These are phyloP conservation scores for Exserohilum turcica DNA, from an alignment of 2,329 filamentous ascomycete species.

Conservation along the genomic window DNA sequence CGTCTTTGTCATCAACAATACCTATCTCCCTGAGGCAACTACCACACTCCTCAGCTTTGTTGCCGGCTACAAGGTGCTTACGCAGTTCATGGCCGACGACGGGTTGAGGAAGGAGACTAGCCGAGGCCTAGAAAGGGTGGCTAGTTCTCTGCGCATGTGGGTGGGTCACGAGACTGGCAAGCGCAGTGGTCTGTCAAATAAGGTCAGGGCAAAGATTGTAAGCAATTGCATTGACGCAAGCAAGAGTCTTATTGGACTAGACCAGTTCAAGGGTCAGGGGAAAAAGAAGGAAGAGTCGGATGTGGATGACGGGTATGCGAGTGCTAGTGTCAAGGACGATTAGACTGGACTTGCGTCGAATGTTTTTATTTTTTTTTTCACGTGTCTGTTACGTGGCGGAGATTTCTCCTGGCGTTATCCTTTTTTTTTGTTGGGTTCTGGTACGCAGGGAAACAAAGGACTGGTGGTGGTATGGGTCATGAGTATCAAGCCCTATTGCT, in stretches of 20 bases:
- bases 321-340: constrained; percentile 37
- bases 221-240: constrained; percentile 50
- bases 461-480: too few relatives aligned
- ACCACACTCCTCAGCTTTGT: constrained; percentile 55
- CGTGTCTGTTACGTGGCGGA: neutral
- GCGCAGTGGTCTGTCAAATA: constrained; percentile 48
- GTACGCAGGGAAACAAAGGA: too few relatives aligned
- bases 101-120: constrained; percentile 40
- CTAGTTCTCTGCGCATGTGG: constrained; percentile 53
- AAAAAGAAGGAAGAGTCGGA: constrained; percentile 24
- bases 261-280: neutral
- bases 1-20: constrained; percentile 47
- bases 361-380: neutral
- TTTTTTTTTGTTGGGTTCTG: neutral
- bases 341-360: neutral
- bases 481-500: too few relatives aligned
- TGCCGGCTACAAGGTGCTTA: constrained; percentile 51
- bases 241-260: constrained; percentile 51
- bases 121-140: constrained; percentile 51
- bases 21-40: constrained; percentile 46
- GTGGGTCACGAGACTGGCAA: constrained; percentile 52
- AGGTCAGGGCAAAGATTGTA: constrained; percentile 48
- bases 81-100: constrained; percentile 43
- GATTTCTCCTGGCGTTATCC: neutral
- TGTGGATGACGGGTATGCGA: constrained; percentile 39